Evolutionary conservation across 345 rosid genomes (phyloP).

Genomic region (Pistacia integerrima): DNA sequence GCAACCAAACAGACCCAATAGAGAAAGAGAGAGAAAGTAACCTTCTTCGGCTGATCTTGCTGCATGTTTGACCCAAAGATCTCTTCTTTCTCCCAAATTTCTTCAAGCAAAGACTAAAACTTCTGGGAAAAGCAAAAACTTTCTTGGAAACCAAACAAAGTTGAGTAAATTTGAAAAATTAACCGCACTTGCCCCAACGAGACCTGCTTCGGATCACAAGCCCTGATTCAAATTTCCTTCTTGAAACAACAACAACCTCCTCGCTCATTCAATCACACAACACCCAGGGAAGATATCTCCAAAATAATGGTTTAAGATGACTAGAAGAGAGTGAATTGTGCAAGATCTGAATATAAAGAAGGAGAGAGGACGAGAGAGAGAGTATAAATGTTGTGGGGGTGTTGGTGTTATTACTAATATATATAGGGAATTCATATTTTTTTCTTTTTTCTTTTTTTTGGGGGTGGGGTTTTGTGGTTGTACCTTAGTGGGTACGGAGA

Average conservation of each 20-base stretch:
- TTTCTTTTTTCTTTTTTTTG: not conserved
- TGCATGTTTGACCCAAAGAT: constrained; percentile 25
- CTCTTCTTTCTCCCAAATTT: not conserved
- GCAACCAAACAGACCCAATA: constrained; percentile 11
- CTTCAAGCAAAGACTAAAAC: constrained; percentile 10
- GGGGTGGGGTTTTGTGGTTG: not conserved
- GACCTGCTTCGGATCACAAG: constrained; percentile 22
- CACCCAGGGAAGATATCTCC: not conserved
- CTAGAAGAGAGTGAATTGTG: not conserved
- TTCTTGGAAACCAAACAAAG: not conserved
- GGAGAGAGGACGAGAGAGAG: not conserved
- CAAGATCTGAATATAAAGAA: constrained; percentile 10
- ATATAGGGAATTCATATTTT: not conserved
- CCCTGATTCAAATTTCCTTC: constrained; percentile 11
- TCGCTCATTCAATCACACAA: constrained; percentile 12
- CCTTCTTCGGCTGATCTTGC: constrained; percentile 29
- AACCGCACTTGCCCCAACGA: constrained; percentile 31
- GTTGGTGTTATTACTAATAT: not conserved
- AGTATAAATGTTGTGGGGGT: not conserved
- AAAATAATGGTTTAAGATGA: not conserved
- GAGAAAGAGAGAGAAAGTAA: constrained; percentile 9
- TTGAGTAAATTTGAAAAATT: not conserved
- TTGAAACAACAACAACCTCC: not conserved
- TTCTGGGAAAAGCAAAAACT: not conserved
- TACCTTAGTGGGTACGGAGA: not conserved